Evolutionary conservation across 179 eudicot genomes (phyloP).

Genomic region (Vitellaria paradoxa): DNA sequence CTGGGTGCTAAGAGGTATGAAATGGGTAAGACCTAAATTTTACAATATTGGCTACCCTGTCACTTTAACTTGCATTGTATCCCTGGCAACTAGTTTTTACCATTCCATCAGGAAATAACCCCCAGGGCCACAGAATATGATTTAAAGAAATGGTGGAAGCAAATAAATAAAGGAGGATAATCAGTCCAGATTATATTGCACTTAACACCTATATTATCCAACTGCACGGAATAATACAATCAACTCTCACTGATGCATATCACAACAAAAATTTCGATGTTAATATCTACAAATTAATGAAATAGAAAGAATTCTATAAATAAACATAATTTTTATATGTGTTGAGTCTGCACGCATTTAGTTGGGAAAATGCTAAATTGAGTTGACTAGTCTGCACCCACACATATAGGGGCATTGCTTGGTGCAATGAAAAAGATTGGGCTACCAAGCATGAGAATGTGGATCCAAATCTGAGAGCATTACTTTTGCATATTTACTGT

Average conservation of each 20-base stretch:
- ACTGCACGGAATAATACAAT: too few species aligned
- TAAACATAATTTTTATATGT: neutral
- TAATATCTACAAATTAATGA: neutral
- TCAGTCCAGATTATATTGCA: too few species aligned
- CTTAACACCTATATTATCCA: too few species aligned
- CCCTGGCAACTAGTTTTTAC: neutral
- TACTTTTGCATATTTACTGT: neutral
- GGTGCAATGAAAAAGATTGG: neutral
- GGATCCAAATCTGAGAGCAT: neutral
- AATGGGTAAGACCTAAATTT: neutral
- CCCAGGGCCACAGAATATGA: too few species aligned
- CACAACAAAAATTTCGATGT: neutral
- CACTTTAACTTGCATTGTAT: constrained; percentile 1
- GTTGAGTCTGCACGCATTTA: too few species aligned
- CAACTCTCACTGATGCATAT: neutral
- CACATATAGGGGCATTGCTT: neutral
- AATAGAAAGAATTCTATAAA: neutral
- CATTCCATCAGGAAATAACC: too few species aligned
- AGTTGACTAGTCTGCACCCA: too few species aligned
- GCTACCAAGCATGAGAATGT: neutral
- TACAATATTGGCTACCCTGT: neutral
- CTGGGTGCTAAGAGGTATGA: neutral
- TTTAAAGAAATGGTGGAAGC: too few species aligned
- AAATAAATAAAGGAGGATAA: too few species aligned
- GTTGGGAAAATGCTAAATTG: too few species aligned